Evolutionary conservation across 2,329 filamentous ascomycete genomes (phyloP).

Genomic region (Colletotrichum caudatum): DNA sequence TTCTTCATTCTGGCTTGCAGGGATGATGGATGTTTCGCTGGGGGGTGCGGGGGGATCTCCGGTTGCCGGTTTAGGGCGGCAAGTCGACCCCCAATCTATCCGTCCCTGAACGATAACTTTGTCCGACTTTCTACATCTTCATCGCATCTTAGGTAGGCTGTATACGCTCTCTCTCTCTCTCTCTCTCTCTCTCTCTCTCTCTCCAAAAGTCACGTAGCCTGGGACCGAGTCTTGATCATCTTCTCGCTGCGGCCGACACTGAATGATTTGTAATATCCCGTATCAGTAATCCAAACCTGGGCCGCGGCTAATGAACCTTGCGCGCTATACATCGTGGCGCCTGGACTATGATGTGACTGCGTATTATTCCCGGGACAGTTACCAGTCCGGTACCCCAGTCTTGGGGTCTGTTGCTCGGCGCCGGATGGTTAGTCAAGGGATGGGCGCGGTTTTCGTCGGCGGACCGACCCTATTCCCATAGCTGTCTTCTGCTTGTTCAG

Average conservation of each 20-base stretch:
- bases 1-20: background rate
- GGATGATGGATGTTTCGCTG: slow-evolving; percentile 9
- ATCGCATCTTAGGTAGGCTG: background rate
- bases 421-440: background rate
- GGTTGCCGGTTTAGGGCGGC: background rate
- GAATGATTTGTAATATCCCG: background rate
- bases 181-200: background rate
- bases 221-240: background rate
- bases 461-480: too few relatives aligned
- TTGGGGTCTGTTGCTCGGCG: background rate
- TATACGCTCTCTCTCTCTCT: background rate
- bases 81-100: too few relatives aligned
- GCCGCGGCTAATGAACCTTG: background rate
- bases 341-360: background rate
- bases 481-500: background rate
- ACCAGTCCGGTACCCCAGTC: background rate
- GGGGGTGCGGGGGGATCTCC: background rate
- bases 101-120: background rate
- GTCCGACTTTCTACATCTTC: background rate
- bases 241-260: background rate
- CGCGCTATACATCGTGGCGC: background rate
- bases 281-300: background rate
- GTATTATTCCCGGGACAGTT: background rate
- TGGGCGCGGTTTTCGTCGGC: background rate
- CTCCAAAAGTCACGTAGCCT: background rate